Evolutionary conservation across 2,329 filamentous ascomycete species (phyloP).

Genomic region (Alternaria gaisen): DNA sequence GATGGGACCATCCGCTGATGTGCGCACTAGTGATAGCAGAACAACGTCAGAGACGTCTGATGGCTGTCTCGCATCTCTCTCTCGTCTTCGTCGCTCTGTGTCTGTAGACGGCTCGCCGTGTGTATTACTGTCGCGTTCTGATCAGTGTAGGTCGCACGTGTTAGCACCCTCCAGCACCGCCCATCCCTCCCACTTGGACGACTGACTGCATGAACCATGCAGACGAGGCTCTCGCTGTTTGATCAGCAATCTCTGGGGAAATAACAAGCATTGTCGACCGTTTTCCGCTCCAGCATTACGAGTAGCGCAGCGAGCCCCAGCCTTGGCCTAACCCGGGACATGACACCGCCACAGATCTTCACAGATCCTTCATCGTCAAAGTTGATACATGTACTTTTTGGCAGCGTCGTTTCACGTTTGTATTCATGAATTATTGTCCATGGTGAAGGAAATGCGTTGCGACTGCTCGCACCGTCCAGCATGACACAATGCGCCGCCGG

Average conservation of each 20-base stretch:
- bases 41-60: background rate
- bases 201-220: constrained; percentile 4
- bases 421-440: background rate
- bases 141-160: constrained; percentile 8
- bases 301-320: constrained; percentile 16
- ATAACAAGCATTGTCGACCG: constrained; percentile 35
- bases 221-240: constrained; percentile 19
- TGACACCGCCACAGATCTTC: constrained; percentile 32
- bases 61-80: background rate
- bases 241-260: constrained; percentile 38
- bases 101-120: background rate
- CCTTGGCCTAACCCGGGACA: constrained; percentile 29
- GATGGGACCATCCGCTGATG: background rate
- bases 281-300: constrained; percentile 29
- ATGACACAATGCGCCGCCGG: constrained; percentile 31
- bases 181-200: background rate
- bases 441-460: constrained; percentile 5
- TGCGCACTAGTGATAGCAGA: background rate
- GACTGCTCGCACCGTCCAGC: constrained; percentile 4
- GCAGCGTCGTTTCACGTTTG: background rate
- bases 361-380: constrained; percentile 6
- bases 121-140: constrained; percentile 1
- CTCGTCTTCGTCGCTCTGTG: background rate
- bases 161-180: constrained; percentile 16
- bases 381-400: background rate